Evolutionary conservation across 495 filamentous ascomycete genomes (phyloP).

Genomic region (Aspergillus homomorphus): DNA sequence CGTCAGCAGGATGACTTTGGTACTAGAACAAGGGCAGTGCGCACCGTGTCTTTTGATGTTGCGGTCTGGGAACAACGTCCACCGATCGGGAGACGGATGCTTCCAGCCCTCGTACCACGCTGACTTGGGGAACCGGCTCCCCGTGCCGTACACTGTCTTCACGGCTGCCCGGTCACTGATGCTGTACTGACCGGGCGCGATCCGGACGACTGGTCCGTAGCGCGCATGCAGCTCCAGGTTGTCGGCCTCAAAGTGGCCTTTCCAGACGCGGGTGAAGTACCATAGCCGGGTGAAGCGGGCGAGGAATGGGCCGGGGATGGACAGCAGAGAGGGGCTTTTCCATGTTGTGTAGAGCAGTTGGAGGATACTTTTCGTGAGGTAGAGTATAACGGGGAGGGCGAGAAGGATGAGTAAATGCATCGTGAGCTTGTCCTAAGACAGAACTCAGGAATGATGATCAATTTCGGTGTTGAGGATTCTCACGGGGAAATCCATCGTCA

Average conservation of each 20-base stretch:
- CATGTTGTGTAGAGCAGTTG: conserved; percentile 18
- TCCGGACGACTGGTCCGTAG: conserved; percentile 43
- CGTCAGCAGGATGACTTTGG: background rate
- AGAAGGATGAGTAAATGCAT: conserved; percentile 19
- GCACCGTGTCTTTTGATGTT: conserved; percentile 42
- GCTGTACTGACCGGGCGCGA: conserved; percentile 51
- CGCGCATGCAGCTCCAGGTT: conserved; percentile 44
- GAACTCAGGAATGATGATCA: background rate
- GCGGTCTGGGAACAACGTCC: conserved; percentile 41
- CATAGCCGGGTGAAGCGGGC: conserved; percentile 56
- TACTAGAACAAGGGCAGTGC: conserved; percentile 3
- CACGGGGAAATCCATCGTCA: no score
- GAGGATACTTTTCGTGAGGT: conserved; percentile 13
- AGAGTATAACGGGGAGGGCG: conserved; percentile 6
- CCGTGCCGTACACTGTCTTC: conserved; percentile 44
- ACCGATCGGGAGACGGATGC: conserved; percentile 31
- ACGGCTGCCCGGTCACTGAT: conserved; percentile 42
- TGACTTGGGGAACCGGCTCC: conserved; percentile 40
- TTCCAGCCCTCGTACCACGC: conserved; percentile 41
- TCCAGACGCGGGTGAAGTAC: conserved; percentile 46
- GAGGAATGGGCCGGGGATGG: conserved; percentile 51
- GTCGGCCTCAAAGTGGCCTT: conserved; percentile 43
- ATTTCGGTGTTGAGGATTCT: background rate
- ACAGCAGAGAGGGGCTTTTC: conserved; percentile 31
- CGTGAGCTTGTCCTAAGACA: background rate